Evolutionary conservation across 1,284 basidiomycete species (phyloP), one percentile per base, ranked within the genome.

Genomic region (Fomes fomentarius): DNA sequence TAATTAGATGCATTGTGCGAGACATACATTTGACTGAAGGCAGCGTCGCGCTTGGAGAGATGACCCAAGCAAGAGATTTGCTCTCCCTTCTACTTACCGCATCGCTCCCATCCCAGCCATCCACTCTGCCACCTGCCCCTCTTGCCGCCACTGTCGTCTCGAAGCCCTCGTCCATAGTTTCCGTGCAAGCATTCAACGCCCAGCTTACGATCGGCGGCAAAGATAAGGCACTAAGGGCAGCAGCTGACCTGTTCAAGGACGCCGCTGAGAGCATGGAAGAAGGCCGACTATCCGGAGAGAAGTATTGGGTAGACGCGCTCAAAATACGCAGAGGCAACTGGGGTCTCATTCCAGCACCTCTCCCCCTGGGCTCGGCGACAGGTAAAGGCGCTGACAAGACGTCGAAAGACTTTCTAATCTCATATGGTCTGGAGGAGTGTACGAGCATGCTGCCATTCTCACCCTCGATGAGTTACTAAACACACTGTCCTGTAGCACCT

Each of bases 381-480:
- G 89, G 87, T 10, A 89, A 88, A 69, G 85, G 87, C 28, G 81
- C 85, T 12, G 89, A 92, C 64, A 85, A 81, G 69, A 86, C 90
- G 1, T 82, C 87, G 0, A 90, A 85, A 60, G 91, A 93, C 63
- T 91, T 93, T 63, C 70, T 89, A 34, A 77, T 93, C 50, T 85
- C 87, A 1, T 92, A 84, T 62, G 88, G 89, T 10, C 70, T 93
- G 5, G 90, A 92, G 71, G 85, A 89, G 74, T 88, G 91, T 92
- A 58, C 26, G 63, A 61, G 28, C 28, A 30, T 6, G 6, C 28
- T 40, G 10, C 24, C 38, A 39, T 26, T 11, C 33, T 21, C 33
- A 6, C 33, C 5, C 28, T 33, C 52, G 56, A 33, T 33, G 42
- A 47, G 42, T 39, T 21, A 54, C 52, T 60, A 39, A 46, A 40